Conservation (phyloP, 257 asterid species). For the Ocimum tenuiflorum region DNA sequence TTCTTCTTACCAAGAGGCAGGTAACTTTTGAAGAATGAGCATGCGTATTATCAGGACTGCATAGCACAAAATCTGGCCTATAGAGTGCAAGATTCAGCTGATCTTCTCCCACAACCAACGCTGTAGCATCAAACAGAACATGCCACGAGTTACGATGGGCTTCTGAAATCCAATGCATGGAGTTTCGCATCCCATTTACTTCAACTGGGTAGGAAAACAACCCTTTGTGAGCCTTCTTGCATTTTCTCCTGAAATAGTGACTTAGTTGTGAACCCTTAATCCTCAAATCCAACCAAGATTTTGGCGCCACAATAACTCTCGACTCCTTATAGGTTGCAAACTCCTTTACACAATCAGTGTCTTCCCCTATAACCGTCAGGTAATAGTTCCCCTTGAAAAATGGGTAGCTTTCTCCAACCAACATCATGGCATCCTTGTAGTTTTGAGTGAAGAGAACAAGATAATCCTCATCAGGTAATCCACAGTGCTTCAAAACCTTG, state of each 20-base stretch:
- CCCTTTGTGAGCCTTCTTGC: slow-evolving; percentile 66
- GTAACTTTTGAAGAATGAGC: too few species aligned
- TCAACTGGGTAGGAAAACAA: slow-evolving; percentile 59
- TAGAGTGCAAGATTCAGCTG: slow-evolving; percentile 56
- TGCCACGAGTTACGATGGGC: slow-evolving; percentile 81
- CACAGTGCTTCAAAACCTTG: slow-evolving; percentile 67
- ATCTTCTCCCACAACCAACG: slow-evolving; percentile 48
- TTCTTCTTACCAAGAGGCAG: slow-evolving; percentile 65
- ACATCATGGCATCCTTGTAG: slow-evolving; percentile 60
- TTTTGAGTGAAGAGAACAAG: slow-evolving; percentile 50
- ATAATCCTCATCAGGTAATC: slow-evolving; percentile 66
- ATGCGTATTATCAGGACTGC: slow-evolving; percentile 48
- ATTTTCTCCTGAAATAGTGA: slow-evolving; percentile 71
- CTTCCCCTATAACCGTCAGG: slow-evolving; percentile 51
- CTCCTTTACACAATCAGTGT: slow-evolving; percentile 46
- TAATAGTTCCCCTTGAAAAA: slow-evolving; percentile 69
- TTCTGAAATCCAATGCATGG: slow-evolving; percentile 89
- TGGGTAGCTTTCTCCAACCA: slow-evolving; percentile 77
- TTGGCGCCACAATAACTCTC: slow-evolving; percentile 61
- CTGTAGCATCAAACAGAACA: slow-evolving; percentile 66
- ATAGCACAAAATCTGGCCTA: slow-evolving; percentile 68
- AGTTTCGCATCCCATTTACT: slow-evolving; percentile 45
- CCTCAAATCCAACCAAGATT: slow-evolving; percentile 75
- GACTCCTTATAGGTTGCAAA: slow-evolving; percentile 61
- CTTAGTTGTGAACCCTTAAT: slow-evolving; percentile 82